Evolutionary conservation across 2,329 filamentous ascomycete species (phyloP), one percentile per base, ranked within the genome.

Genomic region (Phyllachora maydis): DNA sequence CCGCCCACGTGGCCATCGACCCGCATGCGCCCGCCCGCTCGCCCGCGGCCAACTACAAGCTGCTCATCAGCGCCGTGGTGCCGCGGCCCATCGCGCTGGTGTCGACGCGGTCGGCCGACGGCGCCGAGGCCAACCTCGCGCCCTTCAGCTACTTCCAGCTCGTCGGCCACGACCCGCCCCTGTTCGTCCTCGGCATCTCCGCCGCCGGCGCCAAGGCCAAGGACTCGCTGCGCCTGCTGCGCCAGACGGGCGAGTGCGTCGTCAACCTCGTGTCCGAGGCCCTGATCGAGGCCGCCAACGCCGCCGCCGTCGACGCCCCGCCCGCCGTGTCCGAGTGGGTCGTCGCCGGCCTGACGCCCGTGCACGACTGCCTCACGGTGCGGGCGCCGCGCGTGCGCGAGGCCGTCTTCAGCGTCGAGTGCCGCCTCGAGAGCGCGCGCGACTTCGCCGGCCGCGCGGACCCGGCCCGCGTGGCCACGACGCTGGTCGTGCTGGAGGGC

Each of bases 141-240:
- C 83, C 82, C 0, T 92, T 88, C 46, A 76, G 66, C 40, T 93
- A 88, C 53, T 81, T 82, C 44, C 74, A 81, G 43, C 48, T 92
- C 31, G 59, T 92, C 34, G 69, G 68, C 45, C 76, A 88, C 43
- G 83, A 93, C 42, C 85, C 83, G 4, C 83, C 83, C 0, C 54
- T 90, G 20, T 90, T 93, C 45, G 61, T 66, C 6, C 51, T 70
- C 14, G 61, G 65, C 20, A 54, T 65, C 39, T 37, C 54, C 4
- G 42, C 46, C 10, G 30, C 47, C 4, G 34, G 19, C 4, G 53
- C 59, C 12, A 46, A 52, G 4, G 66, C 73, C 11, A 93, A 92
- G 47, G 83, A 93, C 45, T 71, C 74, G 18, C 52, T 91, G 25
- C 58, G 56, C 36, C 90, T 91, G 42, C 50, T 93, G 27, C 38